phyloP scores from a whole-genome alignment of 768 basidiomycete species.

The Leccinum incarnatum region DNA sequence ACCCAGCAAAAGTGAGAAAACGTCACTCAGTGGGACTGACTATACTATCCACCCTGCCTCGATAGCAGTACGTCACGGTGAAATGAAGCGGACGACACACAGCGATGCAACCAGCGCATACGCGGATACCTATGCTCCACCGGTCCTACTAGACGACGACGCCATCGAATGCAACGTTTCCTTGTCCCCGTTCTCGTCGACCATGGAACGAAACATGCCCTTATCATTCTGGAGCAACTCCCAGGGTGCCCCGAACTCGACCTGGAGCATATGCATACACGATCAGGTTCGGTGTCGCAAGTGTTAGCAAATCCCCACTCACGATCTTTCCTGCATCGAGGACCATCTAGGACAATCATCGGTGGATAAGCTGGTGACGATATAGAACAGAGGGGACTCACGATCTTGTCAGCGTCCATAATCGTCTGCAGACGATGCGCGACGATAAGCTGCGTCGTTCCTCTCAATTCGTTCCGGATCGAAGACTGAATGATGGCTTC shows the following conservation, averaged over 20 bases:
- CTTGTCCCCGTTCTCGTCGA: slow-evolving; percentile 57
- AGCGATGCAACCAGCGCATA: neutral
- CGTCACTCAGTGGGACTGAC: neutral
- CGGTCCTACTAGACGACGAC: neutral
- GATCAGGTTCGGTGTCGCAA: neutral
- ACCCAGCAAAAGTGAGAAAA: neutral
- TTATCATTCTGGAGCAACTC: slow-evolving; percentile 49
- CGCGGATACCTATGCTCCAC: neutral
- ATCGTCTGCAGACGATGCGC: slow-evolving; percentile 59
- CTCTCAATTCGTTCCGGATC: slow-evolving; percentile 44
- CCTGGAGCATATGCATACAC: neutral
- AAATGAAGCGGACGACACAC: neutral
- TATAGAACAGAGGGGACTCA: slow-evolving; percentile 19
- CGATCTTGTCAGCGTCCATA: slow-evolving; percentile 61
- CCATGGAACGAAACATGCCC: slow-evolving; percentile 51
- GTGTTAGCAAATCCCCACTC: slow-evolving; percentile 1
- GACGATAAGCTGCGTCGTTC: slow-evolving; percentile 53
- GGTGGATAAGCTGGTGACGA: neutral
- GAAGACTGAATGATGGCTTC: slow-evolving; percentile 53
- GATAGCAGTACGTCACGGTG: neutral
- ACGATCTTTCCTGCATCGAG: slow-evolving; percentile 42
- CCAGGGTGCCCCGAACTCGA: slow-evolving; percentile 50
- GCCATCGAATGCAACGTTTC: slow-evolving; percentile 44
- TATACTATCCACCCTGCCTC: neutral
- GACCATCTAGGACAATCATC: slow-evolving; percentile 34